Conservation (phyloP, 495 filamentous ascomycete species). For the Penicillium soppii region DNA sequence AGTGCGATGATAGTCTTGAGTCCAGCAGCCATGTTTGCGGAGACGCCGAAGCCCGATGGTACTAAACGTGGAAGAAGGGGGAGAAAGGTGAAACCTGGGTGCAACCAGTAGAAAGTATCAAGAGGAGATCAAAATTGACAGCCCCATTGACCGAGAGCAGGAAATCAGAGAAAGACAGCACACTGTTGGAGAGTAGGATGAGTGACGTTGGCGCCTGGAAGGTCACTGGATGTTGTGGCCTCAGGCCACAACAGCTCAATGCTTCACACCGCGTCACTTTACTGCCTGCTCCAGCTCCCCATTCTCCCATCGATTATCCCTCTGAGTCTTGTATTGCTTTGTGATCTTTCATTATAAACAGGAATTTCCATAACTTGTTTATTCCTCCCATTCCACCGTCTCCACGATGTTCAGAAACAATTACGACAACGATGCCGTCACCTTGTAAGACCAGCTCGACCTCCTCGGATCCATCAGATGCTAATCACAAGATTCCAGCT, state of each 20-base stretch:
- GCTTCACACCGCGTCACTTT: constrained; percentile 36
- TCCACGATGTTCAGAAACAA: constrained; percentile 96
- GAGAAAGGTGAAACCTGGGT: neutral
- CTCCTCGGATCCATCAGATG: constrained; percentile 13
- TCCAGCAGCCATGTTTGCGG: constrained; percentile 77
- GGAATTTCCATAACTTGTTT: neutral
- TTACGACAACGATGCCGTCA: constrained; percentile 99
- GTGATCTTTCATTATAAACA: constrained; percentile 10
- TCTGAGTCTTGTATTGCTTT: constrained; percentile 16
- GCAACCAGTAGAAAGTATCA: constrained; percentile 5
- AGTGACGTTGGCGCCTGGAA: constrained; percentile 41
- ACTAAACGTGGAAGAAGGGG: neutral
- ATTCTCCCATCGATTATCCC: constrained; percentile 18
- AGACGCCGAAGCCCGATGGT: constrained; percentile 19
- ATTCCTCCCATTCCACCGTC: constrained; percentile 5
- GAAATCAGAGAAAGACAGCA: constrained; percentile 4
- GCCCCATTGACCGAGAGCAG: constrained; percentile 24
- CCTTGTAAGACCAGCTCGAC: constrained; percentile 72
- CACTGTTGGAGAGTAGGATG: constrained; percentile 14
- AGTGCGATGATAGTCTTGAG: constrained; percentile 98
- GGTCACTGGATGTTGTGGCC: constrained; percentile 32
- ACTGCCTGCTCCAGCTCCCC: constrained; percentile 32
- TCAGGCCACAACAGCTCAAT: constrained; percentile 39
- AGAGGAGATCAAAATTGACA: constrained; percentile 5
- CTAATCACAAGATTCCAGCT: constrained; percentile 56